Conservation (phyloP, 2,329 filamentous ascomycete species). For the Neurospora crassa region DNA sequence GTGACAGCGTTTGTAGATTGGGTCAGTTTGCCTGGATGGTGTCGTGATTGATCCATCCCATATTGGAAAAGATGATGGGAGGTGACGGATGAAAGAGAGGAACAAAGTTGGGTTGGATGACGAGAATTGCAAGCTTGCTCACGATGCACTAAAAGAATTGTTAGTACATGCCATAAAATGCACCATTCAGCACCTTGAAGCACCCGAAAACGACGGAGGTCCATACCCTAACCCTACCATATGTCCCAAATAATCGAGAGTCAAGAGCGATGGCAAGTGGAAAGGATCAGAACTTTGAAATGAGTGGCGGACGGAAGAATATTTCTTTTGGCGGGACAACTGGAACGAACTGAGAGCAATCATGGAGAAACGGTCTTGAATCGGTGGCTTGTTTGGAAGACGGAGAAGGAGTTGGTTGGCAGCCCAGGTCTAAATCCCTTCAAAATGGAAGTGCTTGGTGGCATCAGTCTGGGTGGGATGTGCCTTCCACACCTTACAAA, state of each 20-base stretch:
- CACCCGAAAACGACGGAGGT: neutral
- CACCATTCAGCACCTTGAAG: no score
- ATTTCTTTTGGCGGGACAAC: neutral
- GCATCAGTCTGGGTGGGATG: no score
- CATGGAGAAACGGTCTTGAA: no score
- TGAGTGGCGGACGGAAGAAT: neutral
- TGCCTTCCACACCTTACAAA: neutral
- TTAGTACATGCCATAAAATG: neutral
- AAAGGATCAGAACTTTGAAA: neutral
- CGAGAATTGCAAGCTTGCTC: neutral
- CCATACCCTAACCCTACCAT: neutral
- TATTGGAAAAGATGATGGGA: neutral
- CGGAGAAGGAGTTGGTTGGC: neutral
- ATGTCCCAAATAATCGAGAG: neutral
- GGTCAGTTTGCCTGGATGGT: neutral
- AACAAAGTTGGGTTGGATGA: neutral
- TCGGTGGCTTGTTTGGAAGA: no score
- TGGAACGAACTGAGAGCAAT: no score
- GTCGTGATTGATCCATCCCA: no score
- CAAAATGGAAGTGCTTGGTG: no score
- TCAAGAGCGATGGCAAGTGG: neutral
- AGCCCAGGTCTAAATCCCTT: no score
- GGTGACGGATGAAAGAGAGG: neutral
- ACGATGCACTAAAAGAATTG: neutral
- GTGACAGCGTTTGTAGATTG: neutral